Percentiles rank a stretch among this genome's conserved stretches.
These are phyloP conservation scores for Acer yangbiense DNA, from an alignment of 345 rosid species.

Conservation along the genomic window DNA sequence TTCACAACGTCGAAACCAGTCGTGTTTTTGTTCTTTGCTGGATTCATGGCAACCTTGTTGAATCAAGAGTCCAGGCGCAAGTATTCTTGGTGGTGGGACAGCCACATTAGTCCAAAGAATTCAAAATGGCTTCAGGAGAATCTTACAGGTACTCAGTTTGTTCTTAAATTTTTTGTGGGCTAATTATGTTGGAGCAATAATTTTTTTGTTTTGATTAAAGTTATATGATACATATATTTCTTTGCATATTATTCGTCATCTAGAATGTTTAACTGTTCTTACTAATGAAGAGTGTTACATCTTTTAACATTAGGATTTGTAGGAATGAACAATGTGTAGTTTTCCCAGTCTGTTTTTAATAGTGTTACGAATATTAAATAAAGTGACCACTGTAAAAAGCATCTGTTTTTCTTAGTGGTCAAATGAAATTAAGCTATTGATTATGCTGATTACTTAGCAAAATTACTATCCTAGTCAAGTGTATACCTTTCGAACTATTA, in stretches of 20 bases:
- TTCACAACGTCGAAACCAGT: constrained; percentile 65
- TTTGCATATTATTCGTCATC: background rate
- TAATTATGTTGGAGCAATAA: background rate
- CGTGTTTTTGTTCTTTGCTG: constrained; percentile 49
- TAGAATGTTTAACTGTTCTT: background rate
- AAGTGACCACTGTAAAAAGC: too few species aligned
- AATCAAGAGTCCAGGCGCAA: constrained; percentile 64
- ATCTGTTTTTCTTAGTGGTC: too few species aligned
- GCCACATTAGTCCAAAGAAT: constrained; percentile 92
- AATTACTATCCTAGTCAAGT: background rate
- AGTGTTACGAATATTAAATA: too few species aligned
- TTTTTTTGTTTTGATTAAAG: background rate
- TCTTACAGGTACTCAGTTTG: constrained; percentile 69
- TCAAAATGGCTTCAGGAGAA: constrained; percentile 99
- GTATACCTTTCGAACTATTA: background rate
- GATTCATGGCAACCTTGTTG: constrained; percentile 64
- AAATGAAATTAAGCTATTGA: too few species aligned
- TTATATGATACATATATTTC: background rate
- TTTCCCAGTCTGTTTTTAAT: background rate
- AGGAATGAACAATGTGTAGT: background rate
- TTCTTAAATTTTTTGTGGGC: constrained; percentile 5
- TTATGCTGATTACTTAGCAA: too few species aligned
- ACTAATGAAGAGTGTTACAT: background rate
- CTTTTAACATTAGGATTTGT: background rate
- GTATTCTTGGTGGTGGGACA: constrained; percentile 99